Conservation (phyloP, 768 basidiomycete genomes). For the Termitomyces sp. region DNA sequence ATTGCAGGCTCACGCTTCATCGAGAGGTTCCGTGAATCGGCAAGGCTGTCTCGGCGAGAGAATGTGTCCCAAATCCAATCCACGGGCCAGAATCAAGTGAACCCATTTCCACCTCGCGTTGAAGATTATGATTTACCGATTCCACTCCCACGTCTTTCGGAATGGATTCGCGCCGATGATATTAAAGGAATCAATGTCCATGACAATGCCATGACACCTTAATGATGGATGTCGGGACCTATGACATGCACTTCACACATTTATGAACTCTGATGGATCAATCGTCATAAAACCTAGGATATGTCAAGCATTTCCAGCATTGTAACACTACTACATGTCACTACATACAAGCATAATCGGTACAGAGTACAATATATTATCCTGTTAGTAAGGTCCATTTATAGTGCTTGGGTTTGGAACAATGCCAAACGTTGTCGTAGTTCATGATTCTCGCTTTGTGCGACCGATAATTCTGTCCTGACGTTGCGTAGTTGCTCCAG, state of each 20-base stretch:
- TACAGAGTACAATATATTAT: not conserved
- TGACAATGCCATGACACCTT: conserved; percentile 15
- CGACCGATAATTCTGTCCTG: conserved; percentile 37
- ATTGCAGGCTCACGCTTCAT: conserved; percentile 34
- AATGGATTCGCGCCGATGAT: conserved; percentile 50
- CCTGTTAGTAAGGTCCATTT: not conserved
- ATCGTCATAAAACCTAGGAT: not conserved
- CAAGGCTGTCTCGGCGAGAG: conserved; percentile 26
- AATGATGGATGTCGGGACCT: not conserved
- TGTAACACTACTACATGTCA: conserved; percentile 2
- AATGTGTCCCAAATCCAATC: conserved; percentile 18
- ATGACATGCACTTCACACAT: not conserved
- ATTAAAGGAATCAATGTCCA: conserved; percentile 21
- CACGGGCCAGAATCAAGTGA: conserved; percentile 13
- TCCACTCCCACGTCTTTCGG: conserved; percentile 43
- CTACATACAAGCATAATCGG: not conserved
- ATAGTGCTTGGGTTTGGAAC: not conserved
- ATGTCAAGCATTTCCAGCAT: conserved; percentile 1
- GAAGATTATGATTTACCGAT: conserved; percentile 53
- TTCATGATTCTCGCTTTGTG: conserved; percentile 50
- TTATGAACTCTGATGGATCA: not conserved
- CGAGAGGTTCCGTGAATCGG: conserved; percentile 35
- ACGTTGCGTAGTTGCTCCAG: conserved; percentile 44
- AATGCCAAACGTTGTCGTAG: conserved; percentile 37
- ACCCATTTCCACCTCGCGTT: conserved; percentile 37